Evolutionary conservation across 1,139 yeast genomes (phyloP), one percentile per base, ranked within the genome.

Genomic region (Lodderomyces beijingensis): DNA sequence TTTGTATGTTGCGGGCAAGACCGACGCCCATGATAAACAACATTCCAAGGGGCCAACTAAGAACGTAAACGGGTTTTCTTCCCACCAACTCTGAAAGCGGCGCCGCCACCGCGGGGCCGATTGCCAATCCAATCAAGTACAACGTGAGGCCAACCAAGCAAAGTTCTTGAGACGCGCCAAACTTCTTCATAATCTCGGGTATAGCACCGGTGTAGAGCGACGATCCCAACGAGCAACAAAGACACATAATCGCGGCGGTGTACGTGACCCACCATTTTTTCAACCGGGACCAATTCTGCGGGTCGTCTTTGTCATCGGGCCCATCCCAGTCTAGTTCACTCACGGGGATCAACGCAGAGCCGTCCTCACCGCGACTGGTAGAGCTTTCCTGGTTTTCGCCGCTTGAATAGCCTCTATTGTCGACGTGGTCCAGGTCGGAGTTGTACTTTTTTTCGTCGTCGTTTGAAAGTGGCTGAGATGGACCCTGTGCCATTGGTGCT

Each of bases 1-100:
- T 64, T 34, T 73, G 58, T 40, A 81, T 76, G 42, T 79, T 73
- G 18, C 64, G 54, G 1, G 85, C 62, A 37, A 80, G 62, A 10
- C 86, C 89, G 34, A 81, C 81, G 36, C 89, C 91, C 81, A 81
- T 76, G 17, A 79, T 76, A 56, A 82, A 80, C 25, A 82, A 67
- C 79, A 82, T 80, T 4, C 86, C 77, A 19, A 74, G 42, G 3
- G 91, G 89, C 47, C 82, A 60, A 1, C 85, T 68, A 7, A 62
- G 37, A 27, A 78, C 43, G 52, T 83, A 83, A 30, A 82, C 72
- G 38, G 74, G 65, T 47, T 77, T 74, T 47, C 93, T 70, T 25
- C 94, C 93, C 42, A 75, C 67, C n/a, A 79, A 52, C 57, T 83
- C 93, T 12, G 88, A 79, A 28, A 82, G 53, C 17, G 93, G 93